Evolutionary conservation across 495 filamentous ascomycete species (phyloP), one percentile per base, ranked within the genome.

Genomic region (Hyaloscypha variabilis): DNA sequence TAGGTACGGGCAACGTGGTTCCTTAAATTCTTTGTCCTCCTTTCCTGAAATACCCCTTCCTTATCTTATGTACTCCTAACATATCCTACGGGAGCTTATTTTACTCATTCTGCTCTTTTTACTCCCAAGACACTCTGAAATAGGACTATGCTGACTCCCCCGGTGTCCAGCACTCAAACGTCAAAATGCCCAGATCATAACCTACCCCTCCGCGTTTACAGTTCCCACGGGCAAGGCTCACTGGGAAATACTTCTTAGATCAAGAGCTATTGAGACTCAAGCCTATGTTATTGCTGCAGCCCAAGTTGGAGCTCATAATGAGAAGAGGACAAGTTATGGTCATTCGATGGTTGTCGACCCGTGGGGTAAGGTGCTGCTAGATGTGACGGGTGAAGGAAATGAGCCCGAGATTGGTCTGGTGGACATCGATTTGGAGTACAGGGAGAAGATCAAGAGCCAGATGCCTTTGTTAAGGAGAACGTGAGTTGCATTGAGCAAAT

Each of bases 171-270:
- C 86, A 6, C 80, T 97, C 21, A 84, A 83, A 17, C 83, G 85
- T 53, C 83, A 87, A 63, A 59, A 69, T 30, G 91, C 91, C 17
- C 85, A 96, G 54, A 79, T 97, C 59, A 82, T 98, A 58, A 89
- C 92, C 0, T 97, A 91, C 75, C 95, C 94, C 3, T 93, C 89
- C 1, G 94, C 95, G 19, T 98, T 97, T 73, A 97, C 93, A 11
- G 82, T 96, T 2, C 89, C 89, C 2, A 97, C 95, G 0, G 94
- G 95, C 0, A 79, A 79, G 54, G 93, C 90, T 8, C 95, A 98
- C 74, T 98, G 94, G 94, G 85, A 90, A 67, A 75, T 83, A 0
- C 76, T 98, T 1, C 77, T 98, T 8, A 80, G 90, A 39, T 88
- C 93, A 2, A 82, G 94, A 58, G 95, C 94, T 10, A 92, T 98